Base-by-base conservation (phyloP, 2,329 filamentous ascomycete species). In the Cladosporium cucumerinum region DNA sequence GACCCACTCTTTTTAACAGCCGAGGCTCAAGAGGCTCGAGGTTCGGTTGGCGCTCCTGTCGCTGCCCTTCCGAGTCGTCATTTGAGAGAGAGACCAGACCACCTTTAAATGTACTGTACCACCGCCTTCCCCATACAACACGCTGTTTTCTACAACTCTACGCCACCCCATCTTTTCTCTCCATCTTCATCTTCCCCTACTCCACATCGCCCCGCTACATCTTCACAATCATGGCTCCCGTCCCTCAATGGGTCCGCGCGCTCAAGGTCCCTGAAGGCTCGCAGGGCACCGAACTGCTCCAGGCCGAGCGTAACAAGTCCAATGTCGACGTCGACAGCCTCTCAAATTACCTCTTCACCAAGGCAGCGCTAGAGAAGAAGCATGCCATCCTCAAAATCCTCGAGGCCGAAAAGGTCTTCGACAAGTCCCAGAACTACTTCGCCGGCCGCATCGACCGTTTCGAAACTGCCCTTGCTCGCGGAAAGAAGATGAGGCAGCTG, bases 351-450 rank as follows among this genome's bases (percentile, higher is more conserved):
- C 81, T 93, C 55, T 89, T 90, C 76, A 89, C 88, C 25, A 86
- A 86, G 71, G 83, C 88, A 65, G 82, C 82, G 5, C 80, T 92
- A 12, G 82, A 87, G 64, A 82, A 85, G 51, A 87, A 88, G 71
- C 78, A 84, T 1, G 80, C 79, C 26, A 82, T 93, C 30, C 79
- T 92, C 6, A 78, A 84, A 57, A 82, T 91, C n/a, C 82, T 93
- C 5, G 80, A 87, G 70, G 75, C 82, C 0, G 89, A 93, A 65
- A 85, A 86, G 61, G 83, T 92, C 64, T 93, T 93, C 70, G 88
- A 93, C 78, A 93, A 93, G 79, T 87, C 87, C 3, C 87, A 89
- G 69, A 92, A 92, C 74, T 91, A 92, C 78, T 91, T 90, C 75
- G 83, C 86, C 69, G 89, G 89, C 49, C 82, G 90, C 52, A 82